Evolutionary conservation across 495 filamentous ascomycete species (phyloP), one percentile per base, ranked within the genome.

Genomic region (Trichodelitschia bisporula): DNA sequence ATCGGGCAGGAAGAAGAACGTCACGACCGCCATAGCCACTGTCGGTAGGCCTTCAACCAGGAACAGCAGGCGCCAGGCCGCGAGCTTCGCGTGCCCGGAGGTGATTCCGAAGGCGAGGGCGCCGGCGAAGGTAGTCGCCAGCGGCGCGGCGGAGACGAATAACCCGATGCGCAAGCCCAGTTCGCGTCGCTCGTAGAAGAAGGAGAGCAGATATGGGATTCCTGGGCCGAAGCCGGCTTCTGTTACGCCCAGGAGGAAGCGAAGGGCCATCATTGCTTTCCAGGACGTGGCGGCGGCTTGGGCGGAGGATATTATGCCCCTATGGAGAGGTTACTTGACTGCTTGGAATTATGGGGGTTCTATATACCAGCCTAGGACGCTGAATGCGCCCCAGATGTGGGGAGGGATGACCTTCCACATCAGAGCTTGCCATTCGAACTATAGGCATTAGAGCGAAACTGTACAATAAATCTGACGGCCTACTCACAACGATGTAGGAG

Each of bases 101-200:
- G 75, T 82, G 33, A 92, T 86, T 4, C 69, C 77, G 32, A 77
- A 89, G 0, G 80, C 80, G 3, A 91, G 54, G 3, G 74, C 73
- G 17, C 78, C 77, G 0, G 78, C 76, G 43, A 89, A 89, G 9
- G 71, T 73, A 19, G 70, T 84, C 1, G 80, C 79, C 13, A 89
- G 52, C 0, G 80, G 79, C 0, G 77, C 77, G 2, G 75, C 72
- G 1, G 70, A 68, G 3, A 89, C 46, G 46, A 79, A 83, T 16
- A 89, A 45, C 24, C 78, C 79, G 34, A 64, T 67, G 2, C 80
- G 63, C 15, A 89, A 48, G 12, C 78, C 80, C 1, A 89, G 47
- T 42, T 84, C 78, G 27, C 69, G 60, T 4, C 80, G 59, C 17
- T 69, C 63, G 40, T 89, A 91, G 56, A 90, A 90, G 51, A 83